Conservation (phyloP, 768 basidiomycete species). For the Russula lepida region DNA sequence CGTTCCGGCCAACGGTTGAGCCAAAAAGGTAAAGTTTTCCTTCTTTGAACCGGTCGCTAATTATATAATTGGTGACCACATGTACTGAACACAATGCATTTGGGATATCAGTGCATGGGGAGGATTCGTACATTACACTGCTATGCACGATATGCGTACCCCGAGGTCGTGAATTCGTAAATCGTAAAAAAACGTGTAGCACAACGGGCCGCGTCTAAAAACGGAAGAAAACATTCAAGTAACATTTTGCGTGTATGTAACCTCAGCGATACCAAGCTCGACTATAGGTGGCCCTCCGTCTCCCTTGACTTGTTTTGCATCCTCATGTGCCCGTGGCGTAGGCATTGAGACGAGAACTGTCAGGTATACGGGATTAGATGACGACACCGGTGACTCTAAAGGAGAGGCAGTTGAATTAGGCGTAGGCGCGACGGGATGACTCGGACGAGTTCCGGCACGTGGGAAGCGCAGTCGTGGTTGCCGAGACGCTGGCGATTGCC, state of each 20-base stretch:
- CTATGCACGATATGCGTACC: not conserved
- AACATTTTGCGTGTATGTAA: not conserved
- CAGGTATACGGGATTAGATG: not conserved
- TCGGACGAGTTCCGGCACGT: not conserved
- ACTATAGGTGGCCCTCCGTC: not conserved
- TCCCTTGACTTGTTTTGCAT: not conserved
- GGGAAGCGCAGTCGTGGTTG: not conserved
- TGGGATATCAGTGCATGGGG: too few relatives aligned
- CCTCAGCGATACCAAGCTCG: conserved; percentile 8
- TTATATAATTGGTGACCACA: too few relatives aligned
- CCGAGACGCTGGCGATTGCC: not conserved
- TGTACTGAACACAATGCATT: too few relatives aligned
- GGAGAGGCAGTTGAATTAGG: not conserved
- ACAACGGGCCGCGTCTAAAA: too few relatives aligned
- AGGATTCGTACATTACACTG: not conserved
- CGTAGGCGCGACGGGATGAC: not conserved
- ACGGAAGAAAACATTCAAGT: not conserved
- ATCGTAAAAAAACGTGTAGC: not conserved
- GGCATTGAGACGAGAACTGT: conserved; percentile 15
- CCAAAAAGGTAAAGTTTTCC: too few relatives aligned
- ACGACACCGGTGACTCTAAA: not conserved
- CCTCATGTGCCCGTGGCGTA: not conserved
- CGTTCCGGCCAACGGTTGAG: too few relatives aligned
- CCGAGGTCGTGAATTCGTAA: not conserved
- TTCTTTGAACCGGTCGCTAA: too few relatives aligned